Evolutionary conservation across 306 rosid genomes (phyloP), one percentile per base, ranked within the genome.

Genomic region (Senna tora): DNA sequence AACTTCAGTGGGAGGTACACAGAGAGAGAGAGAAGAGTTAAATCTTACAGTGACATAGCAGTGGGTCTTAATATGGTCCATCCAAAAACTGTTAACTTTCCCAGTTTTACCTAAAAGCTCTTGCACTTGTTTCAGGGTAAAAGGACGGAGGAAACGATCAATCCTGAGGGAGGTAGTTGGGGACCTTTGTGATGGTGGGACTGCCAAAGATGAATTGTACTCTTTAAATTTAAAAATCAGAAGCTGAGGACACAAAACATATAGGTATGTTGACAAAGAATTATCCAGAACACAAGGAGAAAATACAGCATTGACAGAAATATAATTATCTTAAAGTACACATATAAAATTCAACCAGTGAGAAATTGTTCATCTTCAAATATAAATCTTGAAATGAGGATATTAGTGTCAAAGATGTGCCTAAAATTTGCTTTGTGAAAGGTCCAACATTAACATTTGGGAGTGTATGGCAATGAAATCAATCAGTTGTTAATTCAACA

Each of bases 21-120:
- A 41, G 58, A 16, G 15, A 41, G 38, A 73, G 30, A 1, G 56
- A 65, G 61, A 57, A 73, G 71, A 70, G 17, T 21, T 5, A 11
- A 75, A 33, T 46, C 96, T 84, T 84, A 95, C 99, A 30, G 99
- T 89, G 65, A 95, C 96, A 80, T 82, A 95, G 93, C 99, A 95
- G 77, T 95, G 99, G 54, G 99, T 92, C 86, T 95, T 95, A 60
- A 95, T 95, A 79, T 89, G 99, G 79, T 95, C 99, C 97, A 95
- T 95, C 99, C 99, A 95, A 82, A 95, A 95, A 79, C 84, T 84
- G 56, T 77, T 64, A 17, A 95, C 90, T 12, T 62, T 76, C 60
- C 99, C 97, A 57, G 92, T 89, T 83, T 90, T 92, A 21, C 93
- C 96, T 21, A 95, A 72, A 87, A 95, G 92, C 63, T 92, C 99